Evolutionary conservation across 176 grass and related monocot species (phyloP), one percentile per base, ranked within the genome.

Genomic region (Triticum timopheevii): DNA sequence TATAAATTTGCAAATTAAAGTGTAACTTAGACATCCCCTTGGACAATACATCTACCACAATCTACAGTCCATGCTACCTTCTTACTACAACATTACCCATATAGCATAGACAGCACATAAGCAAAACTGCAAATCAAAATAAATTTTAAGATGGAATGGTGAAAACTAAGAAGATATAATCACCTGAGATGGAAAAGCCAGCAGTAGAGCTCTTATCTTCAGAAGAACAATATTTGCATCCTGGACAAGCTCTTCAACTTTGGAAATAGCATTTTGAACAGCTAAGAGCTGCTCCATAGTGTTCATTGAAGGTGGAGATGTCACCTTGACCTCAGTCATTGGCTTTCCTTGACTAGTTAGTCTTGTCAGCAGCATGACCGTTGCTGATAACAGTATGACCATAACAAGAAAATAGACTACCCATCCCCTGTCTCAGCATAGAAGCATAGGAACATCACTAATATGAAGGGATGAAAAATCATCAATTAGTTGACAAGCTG

Each of bases 231-330:
- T 91, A 86, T 98, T 98, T 77, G 86, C 92, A 89, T 96, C 96
- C 76, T 94, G 92, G 33, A 98, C 93, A 65, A 98, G 87, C 79
- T 96, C 90, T 85, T 98, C 96, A 42, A 96, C 84, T 93, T 98
- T 91, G 52, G 93, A 96, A 89, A 98, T 94, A 61, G 88, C 96
- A 88, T 92, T 98, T 86, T 98, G 96, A 76, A 98, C 96, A 70
- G 96, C 93, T 83, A 96, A 89, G 56, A 98, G 90, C 90, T 98
- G 96, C 81, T 98, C 96, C 96, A 98, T 88, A 34, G 92, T 96
- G 87, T 91, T 98, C 93, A 96, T 88, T 78, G 92, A 72, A 69
- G 92, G 90, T 87, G 96, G 96, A 73, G 90, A 91, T 80, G 79
- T 82, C 69, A 98, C 96, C 83, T 96, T 98, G 69, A 98, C 24